phyloP scores from a whole-genome alignment of 2,329 filamentous ascomycete genomes.

The Trichoderma atrobrunneum region DNA sequence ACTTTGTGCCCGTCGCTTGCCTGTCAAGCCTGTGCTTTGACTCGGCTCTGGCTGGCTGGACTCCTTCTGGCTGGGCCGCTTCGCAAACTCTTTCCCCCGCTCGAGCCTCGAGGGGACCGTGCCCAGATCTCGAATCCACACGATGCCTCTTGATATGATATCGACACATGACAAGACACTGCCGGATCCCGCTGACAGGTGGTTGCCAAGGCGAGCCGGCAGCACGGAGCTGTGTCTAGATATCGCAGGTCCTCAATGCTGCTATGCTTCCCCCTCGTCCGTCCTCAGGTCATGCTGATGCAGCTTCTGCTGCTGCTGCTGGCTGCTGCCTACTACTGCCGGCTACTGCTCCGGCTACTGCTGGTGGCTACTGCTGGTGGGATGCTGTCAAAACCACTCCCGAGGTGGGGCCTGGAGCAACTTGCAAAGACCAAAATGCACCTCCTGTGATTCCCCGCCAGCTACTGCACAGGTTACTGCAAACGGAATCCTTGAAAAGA shows the following conservation, averaged over 20 bases:
- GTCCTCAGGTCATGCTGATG: not conserved
- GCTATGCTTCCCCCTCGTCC: not conserved
- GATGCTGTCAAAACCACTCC: slow-evolving; percentile 15
- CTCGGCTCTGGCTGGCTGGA: not conserved
- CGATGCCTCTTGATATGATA: not conserved
- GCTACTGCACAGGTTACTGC: slow-evolving; percentile 6
- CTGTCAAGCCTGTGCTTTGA: not conserved
- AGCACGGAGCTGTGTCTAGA: not conserved
- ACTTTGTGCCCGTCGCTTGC: not conserved
- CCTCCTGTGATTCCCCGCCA: slow-evolving; percentile 1
- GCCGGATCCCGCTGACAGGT: not conserved
- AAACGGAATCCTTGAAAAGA: not conserved
- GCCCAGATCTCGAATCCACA: not conserved
- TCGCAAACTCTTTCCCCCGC: slow-evolving; percentile 11
- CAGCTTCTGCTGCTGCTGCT: not conserved
- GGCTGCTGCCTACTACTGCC: not conserved
- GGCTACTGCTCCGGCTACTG: not conserved
- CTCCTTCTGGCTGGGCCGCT: not conserved
- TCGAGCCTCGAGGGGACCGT: not conserved
- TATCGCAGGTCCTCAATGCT: slow-evolving; percentile 1
- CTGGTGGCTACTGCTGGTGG: not conserved
- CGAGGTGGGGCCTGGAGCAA: not conserved
- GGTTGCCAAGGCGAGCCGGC: not conserved
- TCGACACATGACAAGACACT: not conserved
- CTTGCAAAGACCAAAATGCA: not conserved